Evolutionary conservation across 805 yeast species (phyloP).

Genomic region (Cyberlindnera saturnus): DNA sequence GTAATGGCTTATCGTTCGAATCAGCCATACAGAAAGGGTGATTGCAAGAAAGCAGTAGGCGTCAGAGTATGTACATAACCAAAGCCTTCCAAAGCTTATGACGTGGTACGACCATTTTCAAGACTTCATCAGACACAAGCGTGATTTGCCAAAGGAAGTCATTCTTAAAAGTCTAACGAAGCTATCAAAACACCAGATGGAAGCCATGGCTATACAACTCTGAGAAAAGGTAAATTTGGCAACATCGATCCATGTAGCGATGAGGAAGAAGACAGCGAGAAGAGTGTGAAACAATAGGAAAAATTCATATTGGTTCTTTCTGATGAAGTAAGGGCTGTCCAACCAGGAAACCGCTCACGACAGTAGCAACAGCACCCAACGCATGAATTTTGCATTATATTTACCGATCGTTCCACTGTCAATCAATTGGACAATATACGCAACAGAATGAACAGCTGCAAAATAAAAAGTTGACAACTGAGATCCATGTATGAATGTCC

Average conservation of each 20-base stretch:
- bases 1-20: constrained; percentile 32
- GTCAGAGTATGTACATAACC: constrained; percentile 53
- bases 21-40: constrained; percentile 65
- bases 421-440: constrained; percentile 17
- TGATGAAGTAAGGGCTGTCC: constrained; percentile 31
- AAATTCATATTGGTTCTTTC: constrained; percentile 53
- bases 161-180: constrained; percentile 31
- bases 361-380: constrained; percentile 17
- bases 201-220: constrained; percentile 28
- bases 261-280: constrained; percentile 46
- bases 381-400: constrained; percentile 10
- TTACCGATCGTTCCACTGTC: constrained; percentile 8
- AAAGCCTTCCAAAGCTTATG: constrained; percentile 45
- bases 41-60: constrained; percentile 53
- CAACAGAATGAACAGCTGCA: constrained; percentile 15
- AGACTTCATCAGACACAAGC: constrained; percentile 33
- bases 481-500: constrained; percentile 60
- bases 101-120: constrained; percentile 33
- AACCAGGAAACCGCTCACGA: constrained; percentile 5
- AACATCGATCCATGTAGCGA: constrained; percentile 55
- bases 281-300: constrained; percentile 52
- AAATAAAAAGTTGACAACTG: constrained; percentile 35
- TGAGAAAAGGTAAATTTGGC: constrained; percentile 42
- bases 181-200: constrained; percentile 50
- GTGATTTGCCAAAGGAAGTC: constrained; percentile 19